Conservation (phyloP, 1,139 yeast species). For the Yamadazyma songkhlaensis region DNA sequence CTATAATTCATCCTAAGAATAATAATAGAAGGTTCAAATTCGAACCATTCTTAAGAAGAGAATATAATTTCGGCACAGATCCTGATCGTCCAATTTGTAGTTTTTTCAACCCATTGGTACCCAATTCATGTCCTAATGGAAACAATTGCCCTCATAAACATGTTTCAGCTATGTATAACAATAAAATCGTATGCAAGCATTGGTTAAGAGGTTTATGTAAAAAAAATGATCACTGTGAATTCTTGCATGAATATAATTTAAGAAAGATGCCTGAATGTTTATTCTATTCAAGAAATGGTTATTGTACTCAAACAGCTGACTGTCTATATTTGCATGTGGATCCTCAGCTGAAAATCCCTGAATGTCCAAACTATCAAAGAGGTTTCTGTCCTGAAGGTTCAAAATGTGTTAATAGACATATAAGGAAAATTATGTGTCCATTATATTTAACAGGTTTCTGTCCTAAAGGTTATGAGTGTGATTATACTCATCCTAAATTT, state of each 20-base stretch:
- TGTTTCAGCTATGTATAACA: conserved; percentile 74
- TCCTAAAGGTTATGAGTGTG: conserved; percentile 69
- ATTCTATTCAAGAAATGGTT: conserved; percentile 83
- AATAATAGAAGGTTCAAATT: conserved; percentile 60
- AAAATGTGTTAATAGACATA: conserved; percentile 77
- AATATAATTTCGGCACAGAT: conserved; percentile 78
- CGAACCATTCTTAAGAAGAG: conserved; percentile 78
- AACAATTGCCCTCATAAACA: conserved; percentile 84
- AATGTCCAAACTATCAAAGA: conserved; percentile 75
- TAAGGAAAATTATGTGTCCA: conserved; percentile 77
- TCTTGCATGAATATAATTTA: conserved; percentile 89
- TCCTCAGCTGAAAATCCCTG: conserved; percentile 83
- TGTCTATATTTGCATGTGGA: conserved; percentile 91
- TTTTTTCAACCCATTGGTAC: conserved; percentile 56
- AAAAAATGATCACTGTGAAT: conserved; percentile 95
- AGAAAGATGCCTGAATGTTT: conserved; percentile 97
- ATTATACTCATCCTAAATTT: conserved; percentile 56
- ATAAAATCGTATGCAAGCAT: conserved; percentile 91
- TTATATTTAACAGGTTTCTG: conserved; percentile 88
- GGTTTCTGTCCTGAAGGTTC: conserved; percentile 97
- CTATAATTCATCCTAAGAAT: conserved; percentile 44
- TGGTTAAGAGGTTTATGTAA: conserved; percentile 98
- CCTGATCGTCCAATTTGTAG: conserved; percentile 92
- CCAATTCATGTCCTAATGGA: conserved; percentile 84
- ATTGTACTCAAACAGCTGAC: conserved; percentile 92